Conservation (phyloP, 805 yeast genomes). For the Myxozyma neotropica region DNA sequence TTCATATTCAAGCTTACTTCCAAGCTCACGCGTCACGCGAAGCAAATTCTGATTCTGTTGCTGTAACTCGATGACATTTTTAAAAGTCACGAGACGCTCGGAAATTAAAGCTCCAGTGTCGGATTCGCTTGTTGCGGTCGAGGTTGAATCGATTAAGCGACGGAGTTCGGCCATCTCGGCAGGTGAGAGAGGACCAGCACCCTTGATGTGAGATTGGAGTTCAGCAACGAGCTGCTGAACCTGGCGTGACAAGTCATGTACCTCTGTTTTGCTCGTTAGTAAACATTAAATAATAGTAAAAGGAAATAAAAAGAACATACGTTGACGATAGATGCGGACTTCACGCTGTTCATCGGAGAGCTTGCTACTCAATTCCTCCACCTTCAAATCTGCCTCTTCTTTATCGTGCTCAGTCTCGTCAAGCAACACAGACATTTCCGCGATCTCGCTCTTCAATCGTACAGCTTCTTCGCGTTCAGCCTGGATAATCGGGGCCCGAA, state of each 20-base stretch:
- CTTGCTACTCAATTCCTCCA: conserved; percentile 43
- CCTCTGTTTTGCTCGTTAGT: conserved; percentile 43
- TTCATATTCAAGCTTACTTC: conserved; percentile 66
- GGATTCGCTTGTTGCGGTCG: conserved; percentile 46
- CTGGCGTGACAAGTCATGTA: conserved; percentile 78
- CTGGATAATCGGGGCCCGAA: conserved; percentile 72
- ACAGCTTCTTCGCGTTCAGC: conserved; percentile 64
- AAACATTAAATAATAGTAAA: conserved; percentile 43
- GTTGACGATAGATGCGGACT: conserved; percentile 37
- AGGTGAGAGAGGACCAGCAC: conserved; percentile 60
- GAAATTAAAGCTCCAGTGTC: conserved; percentile 75
- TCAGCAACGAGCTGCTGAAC: conserved; percentile 69
- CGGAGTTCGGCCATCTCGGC: conserved; percentile 65
- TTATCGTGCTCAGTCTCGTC: conserved; percentile 46
- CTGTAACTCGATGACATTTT: conserved; percentile 66
- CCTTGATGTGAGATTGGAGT: conserved; percentile 59
- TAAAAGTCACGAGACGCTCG: conserved; percentile 72
- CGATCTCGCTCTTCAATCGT: conserved; percentile 57
- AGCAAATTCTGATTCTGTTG: conserved; percentile 73
- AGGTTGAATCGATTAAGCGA: conserved; percentile 39
- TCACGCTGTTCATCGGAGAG: conserved; percentile 41
- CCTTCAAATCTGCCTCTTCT: conserved; percentile 43
- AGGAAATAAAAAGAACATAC: background rate
- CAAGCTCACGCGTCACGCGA: conserved; percentile 68
- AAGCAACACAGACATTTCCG: conserved; percentile 56